Evolutionary conservation across 1,139 yeast species (phyloP), one percentile per base, ranked within the genome.

Genomic region (Debaryomyces psychrophilus): DNA sequence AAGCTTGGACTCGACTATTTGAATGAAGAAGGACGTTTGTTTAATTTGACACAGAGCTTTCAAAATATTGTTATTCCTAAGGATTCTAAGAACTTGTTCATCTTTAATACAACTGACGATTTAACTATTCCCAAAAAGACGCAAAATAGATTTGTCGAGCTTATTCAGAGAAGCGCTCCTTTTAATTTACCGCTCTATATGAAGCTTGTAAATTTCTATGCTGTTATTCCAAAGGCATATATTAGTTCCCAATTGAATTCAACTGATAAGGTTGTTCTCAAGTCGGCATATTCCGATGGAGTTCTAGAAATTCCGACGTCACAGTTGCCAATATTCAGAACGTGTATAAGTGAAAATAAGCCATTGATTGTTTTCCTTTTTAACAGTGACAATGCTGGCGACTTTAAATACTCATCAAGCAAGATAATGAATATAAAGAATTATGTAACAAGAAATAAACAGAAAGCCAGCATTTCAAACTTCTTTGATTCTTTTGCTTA

Each of bases 401-500:
- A 46, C 22, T 31, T 46, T 8, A 52, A 49, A 1, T 31, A 44
- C 3, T 46, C 51, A 23, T 45, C 49, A 14, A 54, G 53, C 28
- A 54, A 65, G 2, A 58, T 65, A 4, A 56, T 64, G 54, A 60
- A 56, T 28, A 52, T 54, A 46, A 59, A 58, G 35, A 58, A 62
- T 33, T 67, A 64, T 49, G 46, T 67, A n/a, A 38, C 53, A 2
- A 44, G 37, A 18, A 46, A 50, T 31, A 51, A 49, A 2, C 48
- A 46, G n/a, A 45, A 42, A 17, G 37, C 41, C 43, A 44, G 51
- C 8, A 60, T 73, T 38, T 71, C 64, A 4, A 55, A 50, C 11
- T 71, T 76, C 48, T 74, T 77, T 53, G 80, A 76, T 50, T 50
- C 52, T 1, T 66, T 77, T 55, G 79, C 81, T 0, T 51, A 57